These are phyloP conservation scores for Leptographium lundbergii DNA, from an alignment of 2,329 filamentous ascomycete species.

Conservation along the genomic window DNA sequence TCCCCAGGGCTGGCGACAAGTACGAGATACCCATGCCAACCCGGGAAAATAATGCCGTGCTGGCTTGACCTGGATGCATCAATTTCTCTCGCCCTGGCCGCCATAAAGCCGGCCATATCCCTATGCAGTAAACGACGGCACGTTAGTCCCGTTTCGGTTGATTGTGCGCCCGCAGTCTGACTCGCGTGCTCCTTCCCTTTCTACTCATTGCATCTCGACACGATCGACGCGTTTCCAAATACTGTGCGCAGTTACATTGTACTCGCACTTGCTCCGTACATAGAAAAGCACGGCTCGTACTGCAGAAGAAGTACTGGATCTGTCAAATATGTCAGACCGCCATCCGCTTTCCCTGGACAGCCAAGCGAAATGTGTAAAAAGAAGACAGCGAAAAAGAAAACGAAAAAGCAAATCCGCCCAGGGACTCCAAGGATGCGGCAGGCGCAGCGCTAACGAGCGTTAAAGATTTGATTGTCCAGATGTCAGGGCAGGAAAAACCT, in stretches of 20 bases:
- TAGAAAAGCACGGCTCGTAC: no score
- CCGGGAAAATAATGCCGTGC: background rate
- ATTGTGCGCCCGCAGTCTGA: background rate
- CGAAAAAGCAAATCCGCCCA: background rate
- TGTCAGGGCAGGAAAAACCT: no score
- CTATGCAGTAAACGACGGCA: background rate
- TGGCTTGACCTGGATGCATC: background rate
- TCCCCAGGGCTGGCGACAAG: background rate
- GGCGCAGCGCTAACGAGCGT: constrained; percentile 4
- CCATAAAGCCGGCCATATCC: background rate
- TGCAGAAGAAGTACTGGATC: no score
- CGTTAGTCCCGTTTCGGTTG: background rate
- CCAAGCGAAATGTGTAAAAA: background rate
- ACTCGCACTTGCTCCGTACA: no score
- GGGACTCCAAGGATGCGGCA: background rate
- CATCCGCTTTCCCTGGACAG: no score
- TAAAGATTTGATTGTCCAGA: constrained; percentile 2
- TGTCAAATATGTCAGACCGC: no score
- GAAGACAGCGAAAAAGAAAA: background rate
- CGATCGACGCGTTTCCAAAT: background rate
- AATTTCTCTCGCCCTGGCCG: background rate
- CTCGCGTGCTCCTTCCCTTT: background rate
- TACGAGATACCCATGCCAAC: background rate
- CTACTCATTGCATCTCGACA: background rate
- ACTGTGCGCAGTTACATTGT: no score